These are phyloP conservation scores for Uncinocarpus reesii DNA, from an alignment of 2,329 filamentous ascomycete genomes.

Conservation along the genomic window DNA sequence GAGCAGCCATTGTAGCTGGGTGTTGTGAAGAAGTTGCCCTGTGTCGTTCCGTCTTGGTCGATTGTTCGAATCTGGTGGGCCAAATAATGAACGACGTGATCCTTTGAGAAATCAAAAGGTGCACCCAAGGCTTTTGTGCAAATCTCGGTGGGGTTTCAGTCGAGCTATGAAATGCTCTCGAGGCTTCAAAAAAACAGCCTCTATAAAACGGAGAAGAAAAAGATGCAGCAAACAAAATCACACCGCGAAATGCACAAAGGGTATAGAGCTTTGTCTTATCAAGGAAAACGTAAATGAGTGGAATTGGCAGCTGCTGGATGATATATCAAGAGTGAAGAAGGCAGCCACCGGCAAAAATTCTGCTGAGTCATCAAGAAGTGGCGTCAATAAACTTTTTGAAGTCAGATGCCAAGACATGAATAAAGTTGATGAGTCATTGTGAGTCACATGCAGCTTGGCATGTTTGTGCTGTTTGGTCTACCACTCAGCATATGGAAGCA, in stretches of 20 bases:
- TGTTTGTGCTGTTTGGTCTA: too few relatives aligned
- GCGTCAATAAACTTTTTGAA: neutral
- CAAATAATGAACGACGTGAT: neutral
- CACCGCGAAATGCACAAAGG: neutral
- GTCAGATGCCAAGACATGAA: neutral
- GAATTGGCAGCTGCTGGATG: too few relatives aligned
- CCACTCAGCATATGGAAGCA: too few relatives aligned
- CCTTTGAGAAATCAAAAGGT: too few relatives aligned
- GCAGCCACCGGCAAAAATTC: neutral
- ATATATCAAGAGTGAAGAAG: neutral
- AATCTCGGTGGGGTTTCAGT: too few relatives aligned
- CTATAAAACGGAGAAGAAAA: neutral
- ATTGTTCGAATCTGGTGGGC: too few relatives aligned
- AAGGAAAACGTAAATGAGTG: too few relatives aligned
- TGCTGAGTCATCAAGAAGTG: neutral
- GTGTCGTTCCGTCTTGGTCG: neutral
- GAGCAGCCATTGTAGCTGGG: conserved; percentile 1
- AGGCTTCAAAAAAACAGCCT: conserved; percentile 12
- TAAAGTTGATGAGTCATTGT: too few relatives aligned
- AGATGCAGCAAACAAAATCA: neutral
- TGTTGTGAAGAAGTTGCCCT: neutral
- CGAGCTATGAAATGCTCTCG: neutral
- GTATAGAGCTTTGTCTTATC: neutral
- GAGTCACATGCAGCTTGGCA: too few relatives aligned
- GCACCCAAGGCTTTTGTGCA: too few relatives aligned